phyloP scores from a whole-genome alignment of 768 basidiomycete genomes.

The Calocera cornea region DNA sequence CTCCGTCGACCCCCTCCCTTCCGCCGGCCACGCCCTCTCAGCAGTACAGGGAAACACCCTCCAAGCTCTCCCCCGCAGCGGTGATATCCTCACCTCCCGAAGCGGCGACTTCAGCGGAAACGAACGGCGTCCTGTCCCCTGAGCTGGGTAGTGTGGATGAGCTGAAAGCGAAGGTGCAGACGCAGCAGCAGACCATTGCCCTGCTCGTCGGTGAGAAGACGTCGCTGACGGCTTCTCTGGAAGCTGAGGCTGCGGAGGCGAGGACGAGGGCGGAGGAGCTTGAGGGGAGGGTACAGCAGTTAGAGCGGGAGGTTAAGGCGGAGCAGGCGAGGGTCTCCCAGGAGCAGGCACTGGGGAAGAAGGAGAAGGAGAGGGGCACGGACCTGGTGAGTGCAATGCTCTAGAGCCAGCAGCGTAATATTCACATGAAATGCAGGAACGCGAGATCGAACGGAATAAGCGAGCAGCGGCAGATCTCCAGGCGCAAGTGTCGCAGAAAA shows the following conservation, averaged over 20 bases:
- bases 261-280: slow-evolving; percentile 35
- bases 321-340: not conserved
- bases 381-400: not conserved
- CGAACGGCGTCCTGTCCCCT: not conserved
- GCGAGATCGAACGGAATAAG: slow-evolving; percentile 54
- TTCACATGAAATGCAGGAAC: slow-evolving; percentile 37
- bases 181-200: slow-evolving; percentile 57
- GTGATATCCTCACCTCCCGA: not conserved
- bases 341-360: not conserved
- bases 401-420: not conserved
- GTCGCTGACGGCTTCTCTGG: slow-evolving; percentile 38
- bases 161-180: slow-evolving; percentile 10
- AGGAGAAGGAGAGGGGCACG: slow-evolving; percentile 4
- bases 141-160: slow-evolving; percentile 7
- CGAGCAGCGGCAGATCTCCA: slow-evolving; percentile 40
- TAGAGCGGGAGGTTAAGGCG: not conserved
- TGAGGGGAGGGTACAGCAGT: slow-evolving; percentile 33
- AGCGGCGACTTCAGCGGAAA: not conserved
- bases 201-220: slow-evolving; percentile 65
- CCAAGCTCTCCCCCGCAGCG: not conserved
- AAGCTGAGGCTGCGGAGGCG: slow-evolving; percentile 16
- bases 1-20: not conserved
- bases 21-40: not conserved
- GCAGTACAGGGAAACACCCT: not conserved
- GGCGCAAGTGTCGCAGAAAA: slow-evolving; percentile 39